Conservation (phyloP, 2,329 filamentous ascomycete species). For the Penicillium freii region DNA sequence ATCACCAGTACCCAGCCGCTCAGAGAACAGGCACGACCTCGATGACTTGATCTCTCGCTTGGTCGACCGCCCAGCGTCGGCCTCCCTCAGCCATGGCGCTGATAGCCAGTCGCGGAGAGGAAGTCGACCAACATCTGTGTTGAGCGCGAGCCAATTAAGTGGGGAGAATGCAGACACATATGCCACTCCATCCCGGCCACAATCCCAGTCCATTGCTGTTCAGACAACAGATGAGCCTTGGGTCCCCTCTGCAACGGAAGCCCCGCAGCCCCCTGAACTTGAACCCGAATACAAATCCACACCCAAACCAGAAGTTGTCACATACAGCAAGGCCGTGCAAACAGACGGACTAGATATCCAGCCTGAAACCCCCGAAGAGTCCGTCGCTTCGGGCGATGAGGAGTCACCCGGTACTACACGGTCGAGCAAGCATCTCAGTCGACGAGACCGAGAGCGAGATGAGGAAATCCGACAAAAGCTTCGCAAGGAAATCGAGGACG, state of each 20-base stretch:
- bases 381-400: slow-evolving; percentile 63
- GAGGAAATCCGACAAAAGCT: slow-evolving; percentile 86
- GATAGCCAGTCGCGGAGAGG: slow-evolving; percentile 50
- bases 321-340: slow-evolving; percentile 96
- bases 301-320: slow-evolving; percentile 71
- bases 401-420: slow-evolving; percentile 53
- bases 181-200: slow-evolving; percentile 40
- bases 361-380: slow-evolving; percentile 53
- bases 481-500: slow-evolving; percentile 86
- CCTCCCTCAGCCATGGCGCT: slow-evolving; percentile 55
- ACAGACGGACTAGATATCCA: slow-evolving; percentile 69
- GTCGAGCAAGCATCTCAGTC: slow-evolving; percentile 70
- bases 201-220: slow-evolving; percentile 51
- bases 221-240: slow-evolving; percentile 71
- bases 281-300: slow-evolving; percentile 31
- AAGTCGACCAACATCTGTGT: slow-evolving; percentile 81
- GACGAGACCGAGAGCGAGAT: slow-evolving; percentile 76
- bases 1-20: slow-evolving; percentile 67
- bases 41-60: slow-evolving; percentile 82
- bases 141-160: slow-evolving; percentile 78
- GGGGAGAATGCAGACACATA: slow-evolving; percentile 56
- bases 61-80: slow-evolving; percentile 72
- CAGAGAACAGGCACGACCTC: slow-evolving; percentile 66
- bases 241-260: slow-evolving; percentile 75
- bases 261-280: slow-evolving; percentile 51